These are phyloP conservation scores for Fusarium solani-melongenae DNA, from an alignment of 2,329 filamentous ascomycete species.

Conservation along the genomic window DNA sequence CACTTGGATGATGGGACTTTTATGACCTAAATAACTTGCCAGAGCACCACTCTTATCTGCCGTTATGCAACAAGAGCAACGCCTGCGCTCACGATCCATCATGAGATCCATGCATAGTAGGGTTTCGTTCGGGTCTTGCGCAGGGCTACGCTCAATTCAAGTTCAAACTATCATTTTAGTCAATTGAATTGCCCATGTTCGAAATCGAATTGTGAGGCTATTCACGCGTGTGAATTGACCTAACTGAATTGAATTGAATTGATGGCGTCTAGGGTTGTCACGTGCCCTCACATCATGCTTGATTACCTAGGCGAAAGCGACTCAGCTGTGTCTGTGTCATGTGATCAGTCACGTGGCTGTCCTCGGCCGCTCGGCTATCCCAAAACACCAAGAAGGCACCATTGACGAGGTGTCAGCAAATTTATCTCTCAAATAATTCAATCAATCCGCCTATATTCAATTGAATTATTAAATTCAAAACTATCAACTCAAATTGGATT, in stretches of 20 bases:
- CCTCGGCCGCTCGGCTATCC: too few relatives aligned
- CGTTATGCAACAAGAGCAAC: background rate
- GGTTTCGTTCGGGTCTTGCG: background rate
- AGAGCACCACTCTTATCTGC: background rate
- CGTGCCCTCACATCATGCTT: too few relatives aligned
- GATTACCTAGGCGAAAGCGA: too few relatives aligned
- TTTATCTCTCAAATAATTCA: background rate
- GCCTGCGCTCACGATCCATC: background rate
- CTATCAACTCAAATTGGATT: background rate
- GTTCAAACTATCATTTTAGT: too few relatives aligned
- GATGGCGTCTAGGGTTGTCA: too few relatives aligned
- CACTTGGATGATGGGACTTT: background rate
- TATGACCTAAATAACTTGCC: background rate
- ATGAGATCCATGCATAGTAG: background rate
- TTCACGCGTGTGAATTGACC: too few relatives aligned
- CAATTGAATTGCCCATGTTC: too few relatives aligned
- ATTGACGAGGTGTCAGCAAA: background rate
- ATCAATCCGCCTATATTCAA: background rate
- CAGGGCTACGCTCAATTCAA: too few relatives aligned
- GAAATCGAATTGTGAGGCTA: too few relatives aligned
- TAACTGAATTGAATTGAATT: too few relatives aligned
- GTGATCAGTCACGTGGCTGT: too few relatives aligned
- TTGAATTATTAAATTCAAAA: background rate
- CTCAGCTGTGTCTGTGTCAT: too few relatives aligned
- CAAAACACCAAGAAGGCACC: background rate